A percentile compares a stretch with the other conserved stretches of the same genome.
These are phyloP conservation scores for Sporothrix humicola DNA, from an alignment of 2,329 filamentous ascomycete species.

Conservation along the genomic window DNA sequence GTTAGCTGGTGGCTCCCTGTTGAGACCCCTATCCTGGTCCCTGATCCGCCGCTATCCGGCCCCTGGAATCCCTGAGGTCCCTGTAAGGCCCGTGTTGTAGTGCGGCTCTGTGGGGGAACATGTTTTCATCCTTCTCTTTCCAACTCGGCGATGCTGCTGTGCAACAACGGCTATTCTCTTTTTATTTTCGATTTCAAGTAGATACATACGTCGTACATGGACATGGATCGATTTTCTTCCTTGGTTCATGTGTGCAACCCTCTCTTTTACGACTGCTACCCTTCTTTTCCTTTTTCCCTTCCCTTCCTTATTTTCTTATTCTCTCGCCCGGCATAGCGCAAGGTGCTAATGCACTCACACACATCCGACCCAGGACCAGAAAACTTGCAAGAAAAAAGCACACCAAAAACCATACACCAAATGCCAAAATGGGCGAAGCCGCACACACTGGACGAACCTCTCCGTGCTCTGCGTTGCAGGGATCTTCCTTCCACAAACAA, in stretches of 20 bases:
- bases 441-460: not conserved
- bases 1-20: not conserved
- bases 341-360: not conserved
- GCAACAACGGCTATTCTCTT: not conserved
- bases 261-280: constrained; percentile 8
- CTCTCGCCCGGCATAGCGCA: not conserved
- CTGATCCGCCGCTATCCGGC: not conserved
- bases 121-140: not conserved
- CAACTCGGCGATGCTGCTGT: not conserved
- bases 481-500: not conserved
- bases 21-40: not conserved
- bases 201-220: too few species aligned
- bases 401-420: too few species aligned
- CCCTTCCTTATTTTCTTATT: not conserved
- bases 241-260: too few species aligned
- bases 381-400: too few species aligned
- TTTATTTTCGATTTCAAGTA: not conserved
- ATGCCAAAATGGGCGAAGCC: not conserved
- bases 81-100: not conserved
- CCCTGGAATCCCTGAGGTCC: not conserved
- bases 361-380: not conserved
- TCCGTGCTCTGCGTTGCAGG: not conserved
- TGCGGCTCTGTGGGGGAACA: not conserved
- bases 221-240: too few species aligned
- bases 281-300: not conserved